A percentile compares a stretch with the other conserved stretches of the same genome.
phyloP scores from a whole-genome alignment of 2,329 filamentous ascomycete species.

The Calonectria crousiana region DNA sequence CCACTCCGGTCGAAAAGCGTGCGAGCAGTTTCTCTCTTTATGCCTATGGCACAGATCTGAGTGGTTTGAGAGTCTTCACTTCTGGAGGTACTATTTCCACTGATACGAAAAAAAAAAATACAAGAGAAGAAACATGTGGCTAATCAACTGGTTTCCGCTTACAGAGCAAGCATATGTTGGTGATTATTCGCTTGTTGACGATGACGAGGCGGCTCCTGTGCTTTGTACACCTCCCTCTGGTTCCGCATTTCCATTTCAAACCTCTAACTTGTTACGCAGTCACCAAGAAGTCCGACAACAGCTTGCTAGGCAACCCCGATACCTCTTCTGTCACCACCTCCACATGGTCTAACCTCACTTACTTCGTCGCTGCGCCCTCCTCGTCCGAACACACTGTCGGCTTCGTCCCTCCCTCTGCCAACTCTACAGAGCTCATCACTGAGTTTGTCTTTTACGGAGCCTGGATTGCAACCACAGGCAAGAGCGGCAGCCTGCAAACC shows the following conservation, averaged over 20 bases:
- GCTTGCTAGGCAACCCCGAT: constrained; percentile 1
- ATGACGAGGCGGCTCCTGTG: constrained; percentile 7
- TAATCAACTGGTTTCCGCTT: neutral
- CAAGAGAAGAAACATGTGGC: neutral
- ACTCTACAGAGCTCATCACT: neutral
- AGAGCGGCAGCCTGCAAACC: constrained; percentile 1
- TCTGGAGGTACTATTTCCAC: neutral
- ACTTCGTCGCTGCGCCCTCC: constrained; percentile 7
- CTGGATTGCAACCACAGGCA: constrained; percentile 1
- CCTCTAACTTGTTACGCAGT: neutral
- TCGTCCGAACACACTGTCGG: constrained; percentile 6
- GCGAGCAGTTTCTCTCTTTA: constrained; percentile 9
- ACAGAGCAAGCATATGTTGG: constrained; percentile 8
- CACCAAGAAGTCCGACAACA: neutral
- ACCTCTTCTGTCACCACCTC: neutral
- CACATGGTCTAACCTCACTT: constrained; percentile 10
- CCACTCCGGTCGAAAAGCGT: neutral
- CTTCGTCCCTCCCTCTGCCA: neutral
- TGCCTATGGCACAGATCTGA: constrained; percentile 7
- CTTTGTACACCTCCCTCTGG: neutral
- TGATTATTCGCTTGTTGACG: neutral
- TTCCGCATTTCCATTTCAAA: neutral
- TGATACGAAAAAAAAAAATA: neutral
- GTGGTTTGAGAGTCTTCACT: constrained; percentile 4
- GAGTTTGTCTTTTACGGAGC: constrained; percentile 11